phyloP scores from a whole-genome alignment of 2,329 filamentous ascomycete species.

The Scedosporium apiospermum region DNA sequence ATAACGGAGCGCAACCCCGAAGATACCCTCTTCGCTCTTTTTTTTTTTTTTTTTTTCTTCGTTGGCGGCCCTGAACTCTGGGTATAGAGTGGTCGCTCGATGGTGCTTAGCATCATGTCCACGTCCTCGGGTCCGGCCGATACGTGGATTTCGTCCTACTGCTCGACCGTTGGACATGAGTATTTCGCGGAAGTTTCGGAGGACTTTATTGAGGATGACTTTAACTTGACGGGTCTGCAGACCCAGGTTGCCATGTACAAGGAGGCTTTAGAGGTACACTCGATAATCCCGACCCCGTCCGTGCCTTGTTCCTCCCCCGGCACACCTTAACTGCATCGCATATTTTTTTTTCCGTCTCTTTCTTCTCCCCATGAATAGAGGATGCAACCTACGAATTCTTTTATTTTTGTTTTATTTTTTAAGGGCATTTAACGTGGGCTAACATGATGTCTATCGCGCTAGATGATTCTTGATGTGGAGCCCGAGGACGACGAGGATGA shows the following conservation, averaged over 20 bases:
- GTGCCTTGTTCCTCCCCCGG: neutral
- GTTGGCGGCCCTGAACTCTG: neutral
- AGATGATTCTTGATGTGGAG: constrained; percentile 98
- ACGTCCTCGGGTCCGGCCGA: constrained; percentile 57
- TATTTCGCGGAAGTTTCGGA: constrained; percentile 99
- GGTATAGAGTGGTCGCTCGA: neutral
- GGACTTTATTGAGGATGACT: constrained; percentile 99
- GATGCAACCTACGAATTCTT: neutral
- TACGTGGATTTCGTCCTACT: constrained; percentile 98
- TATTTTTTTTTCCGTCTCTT: too few relatives aligned
- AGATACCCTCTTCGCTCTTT: neutral
- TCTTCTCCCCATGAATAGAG: too few relatives aligned
- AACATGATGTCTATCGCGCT: neutral
- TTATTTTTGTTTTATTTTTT: neutral
- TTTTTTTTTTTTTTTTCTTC: too few relatives aligned
- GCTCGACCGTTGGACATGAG: constrained; percentile 88
- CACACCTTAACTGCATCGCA: too few relatives aligned
- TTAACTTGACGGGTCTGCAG: constrained; percentile 93
- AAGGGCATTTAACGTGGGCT: constrained; percentile 11
- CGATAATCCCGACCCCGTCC: neutral
- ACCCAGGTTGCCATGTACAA: constrained; percentile 98
- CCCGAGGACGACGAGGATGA: constrained; percentile 90
- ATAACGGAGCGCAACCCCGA: neutral
- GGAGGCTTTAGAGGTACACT: constrained; percentile 73
- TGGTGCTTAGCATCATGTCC: constrained; percentile 35